phyloP scores from a whole-genome alignment of 2,329 filamentous ascomycete species.

The Rutstroemia sp. region DNA sequence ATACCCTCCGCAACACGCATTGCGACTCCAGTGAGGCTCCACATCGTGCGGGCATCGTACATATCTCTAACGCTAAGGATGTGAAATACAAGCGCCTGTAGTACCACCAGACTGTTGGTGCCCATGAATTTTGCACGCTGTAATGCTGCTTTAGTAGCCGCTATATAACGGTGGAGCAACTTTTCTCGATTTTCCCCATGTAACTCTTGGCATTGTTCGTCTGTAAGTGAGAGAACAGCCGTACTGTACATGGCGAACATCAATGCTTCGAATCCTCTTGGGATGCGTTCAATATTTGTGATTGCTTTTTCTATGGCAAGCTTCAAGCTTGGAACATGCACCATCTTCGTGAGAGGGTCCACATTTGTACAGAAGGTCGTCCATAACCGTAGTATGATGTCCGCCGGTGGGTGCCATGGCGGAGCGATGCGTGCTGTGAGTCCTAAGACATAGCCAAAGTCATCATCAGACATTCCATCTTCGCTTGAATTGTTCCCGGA shows the following conservation, averaged over 20 bases:
- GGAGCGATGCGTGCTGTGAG: too few relatives aligned
- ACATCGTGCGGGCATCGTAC: too few relatives aligned
- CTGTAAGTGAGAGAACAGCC: neutral
- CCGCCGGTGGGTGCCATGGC: too few relatives aligned
- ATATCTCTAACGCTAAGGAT: too few relatives aligned
- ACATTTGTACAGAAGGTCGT: conserved; percentile 41
- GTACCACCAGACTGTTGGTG: conserved; percentile 47
- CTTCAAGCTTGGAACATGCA: conserved; percentile 57
- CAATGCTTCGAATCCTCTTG: conserved; percentile 51
- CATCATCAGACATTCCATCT: too few relatives aligned
- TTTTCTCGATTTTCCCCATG: too few relatives aligned
- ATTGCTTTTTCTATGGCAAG: conserved; percentile 54
- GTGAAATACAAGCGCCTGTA: conserved; percentile 34
- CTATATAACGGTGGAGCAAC: conserved; percentile 40
- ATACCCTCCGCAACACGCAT: too few relatives aligned
- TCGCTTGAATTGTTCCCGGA: too few relatives aligned
- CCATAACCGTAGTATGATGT: too few relatives aligned
- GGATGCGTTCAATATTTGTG: conserved; percentile 31
- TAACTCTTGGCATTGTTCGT: too few relatives aligned
- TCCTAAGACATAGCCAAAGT: too few relatives aligned
- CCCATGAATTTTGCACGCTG: conserved; percentile 49
- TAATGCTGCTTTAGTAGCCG: conserved; percentile 38
- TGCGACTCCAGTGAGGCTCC: too few relatives aligned
- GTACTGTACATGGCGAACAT: conserved; percentile 60
- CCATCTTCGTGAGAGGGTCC: conserved; percentile 60